phyloP scores from a whole-genome alignment of 177 flowering plant species.

The Tripterygium wilfordii region DNA sequence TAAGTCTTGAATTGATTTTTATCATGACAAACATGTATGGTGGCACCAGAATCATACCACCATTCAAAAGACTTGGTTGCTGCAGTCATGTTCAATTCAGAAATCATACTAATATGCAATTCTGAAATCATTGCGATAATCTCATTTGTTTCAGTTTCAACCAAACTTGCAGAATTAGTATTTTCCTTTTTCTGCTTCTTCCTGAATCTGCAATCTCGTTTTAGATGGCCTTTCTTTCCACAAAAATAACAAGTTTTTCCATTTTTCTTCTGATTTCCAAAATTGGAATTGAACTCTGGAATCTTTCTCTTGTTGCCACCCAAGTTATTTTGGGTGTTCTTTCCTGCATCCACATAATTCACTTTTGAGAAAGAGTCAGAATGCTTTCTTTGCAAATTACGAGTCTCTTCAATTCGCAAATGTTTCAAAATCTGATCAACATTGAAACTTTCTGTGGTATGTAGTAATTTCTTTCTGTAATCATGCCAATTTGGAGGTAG shows the following conservation, averaged over 20 bases:
- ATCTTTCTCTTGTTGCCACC: neutral
- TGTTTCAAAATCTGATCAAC: neutral
- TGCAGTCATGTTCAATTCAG: neutral
- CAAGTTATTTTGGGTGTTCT: neutral
- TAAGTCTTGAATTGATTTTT: neutral
- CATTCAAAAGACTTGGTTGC: neutral
- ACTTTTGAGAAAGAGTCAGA: neutral
- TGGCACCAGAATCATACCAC: constrained; percentile 8
- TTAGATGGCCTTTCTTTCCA: neutral
- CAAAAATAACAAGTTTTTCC: neutral
- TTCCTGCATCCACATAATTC: neutral
- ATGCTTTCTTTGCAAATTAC: neutral
- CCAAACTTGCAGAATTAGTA: neutral
- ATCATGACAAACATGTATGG: constrained; percentile 1
- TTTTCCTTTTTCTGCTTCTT: neutral
- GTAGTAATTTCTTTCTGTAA: neutral
- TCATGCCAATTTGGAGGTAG: constrained; percentile 3
- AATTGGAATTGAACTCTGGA: neutral
- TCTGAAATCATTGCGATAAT: neutral
- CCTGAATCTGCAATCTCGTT: neutral
- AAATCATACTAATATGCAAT: neutral
- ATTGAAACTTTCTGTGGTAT: neutral
- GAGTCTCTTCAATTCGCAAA: neutral
- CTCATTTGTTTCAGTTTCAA: neutral
- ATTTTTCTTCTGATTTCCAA: no score